A percentile compares a stretch with the other conserved stretches of the same genome.
Conservation (phyloP, 441 rosid species). For the Mallotus japonicus region DNA sequence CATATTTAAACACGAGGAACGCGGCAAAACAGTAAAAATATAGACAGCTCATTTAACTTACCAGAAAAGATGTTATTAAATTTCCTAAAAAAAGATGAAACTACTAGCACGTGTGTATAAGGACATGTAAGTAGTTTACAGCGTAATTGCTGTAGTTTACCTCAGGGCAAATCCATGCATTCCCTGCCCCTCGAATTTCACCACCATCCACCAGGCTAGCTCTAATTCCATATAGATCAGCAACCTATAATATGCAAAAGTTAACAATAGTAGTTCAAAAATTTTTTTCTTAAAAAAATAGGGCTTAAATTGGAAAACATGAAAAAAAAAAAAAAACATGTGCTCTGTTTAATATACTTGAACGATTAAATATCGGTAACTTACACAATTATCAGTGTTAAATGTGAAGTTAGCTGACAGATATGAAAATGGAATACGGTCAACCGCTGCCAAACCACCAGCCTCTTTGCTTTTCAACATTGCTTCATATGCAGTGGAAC, state of each 20-base stretch:
- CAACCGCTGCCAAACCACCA: slow-evolving; percentile 99
- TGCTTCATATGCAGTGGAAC: slow-evolving; percentile 83
- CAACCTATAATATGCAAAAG: slow-evolving; percentile 57
- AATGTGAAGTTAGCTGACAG: slow-evolving; percentile 98
- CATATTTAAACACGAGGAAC: neutral
- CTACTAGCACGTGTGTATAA: neutral
- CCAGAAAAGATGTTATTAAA: neutral
- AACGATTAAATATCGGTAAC: slow-evolving; percentile 30
- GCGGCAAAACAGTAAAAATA: neutral
- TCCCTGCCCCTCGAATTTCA: slow-evolving; percentile 99
- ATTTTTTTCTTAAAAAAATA: neutral
- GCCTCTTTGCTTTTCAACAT: slow-evolving; percentile 93
- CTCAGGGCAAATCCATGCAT: slow-evolving; percentile 99
- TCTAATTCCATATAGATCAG: slow-evolving; percentile 97
- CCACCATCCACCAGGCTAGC: slow-evolving; percentile 99
- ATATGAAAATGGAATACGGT: slow-evolving; percentile 96
- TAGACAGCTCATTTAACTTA: neutral
- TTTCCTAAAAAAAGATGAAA: neutral
- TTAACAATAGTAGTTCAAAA: neutral
- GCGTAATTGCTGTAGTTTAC: slow-evolving; percentile 34
- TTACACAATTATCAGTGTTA: slow-evolving; percentile 93
- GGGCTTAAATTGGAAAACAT: neutral
- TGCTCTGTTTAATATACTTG: neutral
- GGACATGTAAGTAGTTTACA: no score
- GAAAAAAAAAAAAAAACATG: slow-evolving; percentile 10